Evolutionary conservation across 2,329 filamentous ascomycete species (phyloP), one percentile per base, ranked within the genome.

Genomic region (Curvularia verruculosa): DNA sequence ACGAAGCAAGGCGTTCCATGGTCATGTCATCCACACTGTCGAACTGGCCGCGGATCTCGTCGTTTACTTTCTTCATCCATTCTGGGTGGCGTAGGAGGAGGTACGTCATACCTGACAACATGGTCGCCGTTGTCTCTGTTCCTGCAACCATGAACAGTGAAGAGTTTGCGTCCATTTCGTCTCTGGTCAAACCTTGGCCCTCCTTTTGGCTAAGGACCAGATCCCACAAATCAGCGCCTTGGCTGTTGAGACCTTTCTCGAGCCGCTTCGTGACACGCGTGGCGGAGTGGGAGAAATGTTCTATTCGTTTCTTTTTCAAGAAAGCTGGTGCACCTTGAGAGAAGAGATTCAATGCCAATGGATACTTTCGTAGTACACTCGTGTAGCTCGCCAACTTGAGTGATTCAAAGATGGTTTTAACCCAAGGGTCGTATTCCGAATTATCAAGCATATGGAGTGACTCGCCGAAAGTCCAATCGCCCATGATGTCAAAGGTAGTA

Each of bases 41-140:
- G 49, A 75, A 75, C 1, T 68, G 48, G 10, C 45, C 40, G 12
- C 75, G 67, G 28, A 76, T 63, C 56, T 75, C 76, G 0, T 64
- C 45, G n/a, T 55, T 58, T 0, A 78, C 49, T 23, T 68, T 68
- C 13, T 61, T 47, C 64, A 75, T 62, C 7, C 53, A 61, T 1
- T 58, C 59, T 0, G 70, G 61, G 19, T 77, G 70, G 24, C 58
- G 67, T 6, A 78, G 58, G 0, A 80, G 65, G 13, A 70, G 52
- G 52, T 67, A 81, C 0, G 74, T 77, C 8, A 75, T 47, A 4
- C 77, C 79, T 7, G 70, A 73, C 1, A 81, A 64, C 7, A 77
- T 49, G 0, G 75, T 79, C 0, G 80, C 79, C 0, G 78, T 78
- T 0, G 80, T 81, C 52, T 82, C 80, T 19, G 75, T 77, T 1